A percentile compares a stretch with the other conserved stretches of the same genome.
phyloP scores from a whole-genome alignment of 148 eudicot genomes.

The Vaccinium vitisidaea region DNA sequence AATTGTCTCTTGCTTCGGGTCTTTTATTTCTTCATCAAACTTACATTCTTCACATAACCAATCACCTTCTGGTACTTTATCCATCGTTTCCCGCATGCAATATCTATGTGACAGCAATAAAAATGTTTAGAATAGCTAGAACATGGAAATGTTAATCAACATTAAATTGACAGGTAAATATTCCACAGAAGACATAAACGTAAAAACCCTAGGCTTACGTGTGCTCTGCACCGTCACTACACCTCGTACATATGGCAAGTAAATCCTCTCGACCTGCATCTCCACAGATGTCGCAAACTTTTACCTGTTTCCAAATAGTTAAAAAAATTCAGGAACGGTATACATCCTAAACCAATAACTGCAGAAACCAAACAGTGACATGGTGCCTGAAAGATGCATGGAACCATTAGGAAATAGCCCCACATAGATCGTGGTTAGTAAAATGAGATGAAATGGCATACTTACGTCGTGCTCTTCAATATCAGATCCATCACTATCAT shows the following conservation, averaged over 20 bases:
- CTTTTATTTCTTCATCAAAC: constrained; percentile 41
- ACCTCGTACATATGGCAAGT: constrained; percentile 86
- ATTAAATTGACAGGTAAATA: neutral
- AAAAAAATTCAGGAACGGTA: neutral
- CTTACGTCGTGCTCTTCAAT: constrained; percentile 83
- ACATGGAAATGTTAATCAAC: neutral
- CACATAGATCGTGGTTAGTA: neutral
- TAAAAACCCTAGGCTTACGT: constrained; percentile 51
- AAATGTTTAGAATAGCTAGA: constrained; percentile 15
- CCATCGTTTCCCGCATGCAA: constrained; percentile 79
- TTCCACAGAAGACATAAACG: neutral
- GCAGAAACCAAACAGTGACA: neutral
- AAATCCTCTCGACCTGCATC: constrained; percentile 96
- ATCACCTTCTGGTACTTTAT: constrained; percentile 81
- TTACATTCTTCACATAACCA: constrained; percentile 98
- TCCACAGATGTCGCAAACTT: constrained; percentile 96
- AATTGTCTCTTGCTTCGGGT: constrained; percentile 32
- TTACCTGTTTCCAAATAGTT: constrained; percentile 49
- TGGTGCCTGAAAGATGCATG: constrained; percentile 2
- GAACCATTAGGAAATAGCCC: neutral
- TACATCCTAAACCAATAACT: neutral
- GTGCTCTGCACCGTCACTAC: constrained; percentile 98
- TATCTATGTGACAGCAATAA: constrained; percentile 45
- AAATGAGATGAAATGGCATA: neutral
- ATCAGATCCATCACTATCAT: constrained; percentile 70